These are phyloP conservation scores for Xylariaceae sp. DNA, from an alignment of 2,329 filamentous ascomycete species.

Conservation along the genomic window DNA sequence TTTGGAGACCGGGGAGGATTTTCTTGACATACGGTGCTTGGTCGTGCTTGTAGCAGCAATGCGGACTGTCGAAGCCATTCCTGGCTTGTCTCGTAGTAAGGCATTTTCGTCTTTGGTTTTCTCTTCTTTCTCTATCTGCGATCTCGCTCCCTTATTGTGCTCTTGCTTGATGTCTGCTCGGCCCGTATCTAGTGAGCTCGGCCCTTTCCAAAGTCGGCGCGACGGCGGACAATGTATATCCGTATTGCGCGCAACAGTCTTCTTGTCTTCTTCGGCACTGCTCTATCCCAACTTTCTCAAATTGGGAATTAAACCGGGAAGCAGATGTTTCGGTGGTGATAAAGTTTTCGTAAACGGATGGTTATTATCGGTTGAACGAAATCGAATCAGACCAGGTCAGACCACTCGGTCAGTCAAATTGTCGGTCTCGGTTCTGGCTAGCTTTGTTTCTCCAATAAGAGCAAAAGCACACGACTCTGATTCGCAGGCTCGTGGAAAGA, in stretches of 20 bases:
- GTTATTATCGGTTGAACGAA: neutral
- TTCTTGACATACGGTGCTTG: constrained; percentile 71
- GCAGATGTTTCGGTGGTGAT: too few relatives aligned
- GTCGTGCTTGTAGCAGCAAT: constrained; percentile 80
- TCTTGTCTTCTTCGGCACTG: neutral
- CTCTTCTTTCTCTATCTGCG: neutral
- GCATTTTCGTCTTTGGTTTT: constrained; percentile 52
- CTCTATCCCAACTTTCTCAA: neutral
- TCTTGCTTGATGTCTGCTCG: neutral
- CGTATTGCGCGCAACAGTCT: neutral
- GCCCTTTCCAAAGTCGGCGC: neutral
- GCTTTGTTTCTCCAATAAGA: too few relatives aligned
- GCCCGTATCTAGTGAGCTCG: neutral
- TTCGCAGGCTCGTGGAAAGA: too few relatives aligned
- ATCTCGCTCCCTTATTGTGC: neutral
- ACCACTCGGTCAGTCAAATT: too few relatives aligned
- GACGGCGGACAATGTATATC: neutral
- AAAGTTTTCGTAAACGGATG: too few relatives aligned
- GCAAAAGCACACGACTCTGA: too few relatives aligned
- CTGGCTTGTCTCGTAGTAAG: constrained; percentile 74
- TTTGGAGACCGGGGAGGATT: too few relatives aligned
- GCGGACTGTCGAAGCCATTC: constrained; percentile 88
- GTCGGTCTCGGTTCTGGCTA: too few relatives aligned
- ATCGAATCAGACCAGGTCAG: neutral
- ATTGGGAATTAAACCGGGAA: neutral